Evolutionary conservation across 805 yeast species (phyloP).

Genomic region (Cyberlindnera meyerae): DNA sequence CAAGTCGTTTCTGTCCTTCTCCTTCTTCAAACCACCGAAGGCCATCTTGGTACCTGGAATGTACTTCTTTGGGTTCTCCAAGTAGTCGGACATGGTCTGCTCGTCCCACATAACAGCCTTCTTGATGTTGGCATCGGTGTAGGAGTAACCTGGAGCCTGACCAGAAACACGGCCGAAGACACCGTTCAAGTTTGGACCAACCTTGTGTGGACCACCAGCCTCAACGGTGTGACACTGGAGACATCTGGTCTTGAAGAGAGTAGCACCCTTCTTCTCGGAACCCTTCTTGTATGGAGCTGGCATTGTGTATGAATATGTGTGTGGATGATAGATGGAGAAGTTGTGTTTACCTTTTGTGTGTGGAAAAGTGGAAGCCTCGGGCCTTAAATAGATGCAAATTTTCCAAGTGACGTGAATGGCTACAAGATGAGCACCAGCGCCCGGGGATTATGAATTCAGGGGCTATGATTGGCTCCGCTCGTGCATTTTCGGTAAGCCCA

Average conservation of each 20-base stretch:
- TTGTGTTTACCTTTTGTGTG: neutral
- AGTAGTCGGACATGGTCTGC: conserved; percentile 88
- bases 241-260: conserved; percentile 97
- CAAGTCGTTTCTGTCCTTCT: conserved; percentile 97
- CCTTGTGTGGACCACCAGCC: conserved; percentile 95
- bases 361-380: conserved; percentile 1
- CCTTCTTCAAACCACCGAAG: conserved; percentile 98
- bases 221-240: conserved; percentile 98
- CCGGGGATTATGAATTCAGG: conserved; percentile 24
- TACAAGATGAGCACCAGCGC: conserved; percentile 6
- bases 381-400: conserved; percentile 10
- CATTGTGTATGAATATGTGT: conserved; percentile 16
- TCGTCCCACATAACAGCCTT: conserved; percentile 87
- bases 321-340: neutral
- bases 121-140: conserved; percentile 97
- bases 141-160: conserved; percentile 86
- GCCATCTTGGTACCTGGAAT: conserved; percentile 99
- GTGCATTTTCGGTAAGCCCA: neutral
- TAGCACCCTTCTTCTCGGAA: conserved; percentile 92
- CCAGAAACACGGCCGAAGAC: conserved; percentile 91
- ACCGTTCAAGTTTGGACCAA: conserved; percentile 98
- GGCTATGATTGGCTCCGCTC: conserved; percentile 19
- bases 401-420: conserved; percentile 20
- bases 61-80: conserved; percentile 99
- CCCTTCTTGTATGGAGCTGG: conserved; percentile 40